phyloP scores from a whole-genome alignment of 2,329 filamentous ascomycete species.

The Scortechinia acanthostroma region DNA sequence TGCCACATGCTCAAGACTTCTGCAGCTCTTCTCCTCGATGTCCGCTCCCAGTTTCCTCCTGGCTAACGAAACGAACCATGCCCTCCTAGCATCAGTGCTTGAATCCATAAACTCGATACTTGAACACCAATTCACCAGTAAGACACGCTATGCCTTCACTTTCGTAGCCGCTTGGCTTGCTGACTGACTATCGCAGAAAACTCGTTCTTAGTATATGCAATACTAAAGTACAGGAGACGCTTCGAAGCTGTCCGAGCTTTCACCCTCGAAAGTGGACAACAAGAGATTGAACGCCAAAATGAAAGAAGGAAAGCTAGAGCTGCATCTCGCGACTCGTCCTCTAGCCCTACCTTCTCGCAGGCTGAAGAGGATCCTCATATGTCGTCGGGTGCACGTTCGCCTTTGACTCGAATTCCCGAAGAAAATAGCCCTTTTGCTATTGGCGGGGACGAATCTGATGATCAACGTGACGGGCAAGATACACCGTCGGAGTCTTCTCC shows the following conservation, averaged over 20 bases:
- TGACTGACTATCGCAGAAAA: conserved; percentile 50
- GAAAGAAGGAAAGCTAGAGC: conserved; percentile 60
- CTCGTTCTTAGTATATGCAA: conserved; percentile 70
- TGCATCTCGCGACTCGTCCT: conserved; percentile 35
- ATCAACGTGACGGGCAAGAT: conserved; percentile 42
- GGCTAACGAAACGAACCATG: conserved; percentile 85
- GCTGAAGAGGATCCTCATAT: conserved; percentile 66
- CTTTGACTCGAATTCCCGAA: conserved; percentile 65
- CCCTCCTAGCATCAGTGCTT: conserved; percentile 71
- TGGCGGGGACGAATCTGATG: conserved; percentile 74
- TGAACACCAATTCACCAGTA: conserved; percentile 78
- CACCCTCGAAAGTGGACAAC: conserved; percentile 83
- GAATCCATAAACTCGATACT: conserved; percentile 85
- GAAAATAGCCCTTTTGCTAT: conserved; percentile 81
- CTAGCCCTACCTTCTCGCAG: conserved; percentile 30
- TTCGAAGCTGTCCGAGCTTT: conserved; percentile 82
- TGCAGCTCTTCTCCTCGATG: conserved; percentile 87
- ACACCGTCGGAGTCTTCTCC: conserved; percentile 56
- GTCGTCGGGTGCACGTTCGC: conserved; percentile 41
- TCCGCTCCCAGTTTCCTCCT: conserved; percentile 86
- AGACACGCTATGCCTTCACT: conserved; percentile 16
- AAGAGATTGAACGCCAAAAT: conserved; percentile 78
- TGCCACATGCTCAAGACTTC: conserved; percentile 70
- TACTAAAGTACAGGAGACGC: conserved; percentile 72
- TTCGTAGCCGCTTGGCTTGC: conserved; percentile 10